Base-by-base conservation (phyloP, 2,329 filamentous ascomycete genomes). In the Diaporthe ilicicola region DNA sequence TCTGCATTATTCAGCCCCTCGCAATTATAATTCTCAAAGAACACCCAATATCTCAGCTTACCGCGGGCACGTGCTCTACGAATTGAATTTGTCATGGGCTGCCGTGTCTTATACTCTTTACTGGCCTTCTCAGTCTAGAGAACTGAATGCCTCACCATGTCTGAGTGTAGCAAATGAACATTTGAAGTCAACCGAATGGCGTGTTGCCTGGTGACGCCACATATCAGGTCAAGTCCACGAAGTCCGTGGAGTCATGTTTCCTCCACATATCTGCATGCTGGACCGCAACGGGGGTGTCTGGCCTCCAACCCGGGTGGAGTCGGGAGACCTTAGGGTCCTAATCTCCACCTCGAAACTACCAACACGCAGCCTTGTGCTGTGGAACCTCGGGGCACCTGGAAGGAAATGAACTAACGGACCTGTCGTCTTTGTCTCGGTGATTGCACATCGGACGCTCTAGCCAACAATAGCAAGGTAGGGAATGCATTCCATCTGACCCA, bases 281-380 rank as follows among this genome's bases (percentile, higher is more conserved):
- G 29, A 9, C 24, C 44, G 10, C 24, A 44, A n/a, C 55, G 55
- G 22, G 55, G 55, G 44, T 10, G 17, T 19, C 29, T n/a, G 24
- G 37, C 39, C 39, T 61, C 55, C 55, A 61, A 44, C 24, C 55
- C 55, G 55, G 55, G 55, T 61, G 55, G 55, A 29, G 55, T 32
- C 10, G 6, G 17, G 29, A 32, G 55, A 27, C 7, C 4, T 29
- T 51, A 51, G 22, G 17, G n/a, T 15, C 24, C 55, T 15, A 5
- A 9, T 61, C 27, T 29, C 55, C 55, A 29, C 55, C 39, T 46
- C 55, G 32, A 24, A 22, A 61, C 17, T 17, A 61, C 55, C 55
- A 61, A 61, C 55, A n/a, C n/a, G n/a, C n/a, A 61, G 39, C 29
- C 42, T n/a, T 37, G 22, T 24, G 37, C 17, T 61, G 55, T 44